phyloP scores from a whole-genome alignment of 23 red algal genomes.

The Gracilaria vermiculophylla region DNA sequence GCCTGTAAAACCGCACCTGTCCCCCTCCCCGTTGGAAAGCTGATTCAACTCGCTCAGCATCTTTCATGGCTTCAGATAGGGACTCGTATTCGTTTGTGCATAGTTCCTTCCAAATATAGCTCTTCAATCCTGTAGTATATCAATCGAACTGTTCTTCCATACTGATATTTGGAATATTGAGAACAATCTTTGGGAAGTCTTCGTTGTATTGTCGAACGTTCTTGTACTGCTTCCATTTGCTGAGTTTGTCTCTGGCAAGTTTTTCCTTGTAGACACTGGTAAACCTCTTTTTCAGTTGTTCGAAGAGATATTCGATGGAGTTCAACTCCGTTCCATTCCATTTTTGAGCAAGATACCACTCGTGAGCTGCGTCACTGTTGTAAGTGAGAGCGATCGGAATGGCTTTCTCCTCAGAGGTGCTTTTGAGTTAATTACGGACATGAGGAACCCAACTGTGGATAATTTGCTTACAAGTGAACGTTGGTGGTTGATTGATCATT shows the following conservation, averaged over 20 bases:
- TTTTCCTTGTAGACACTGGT: conserved; percentile 25
- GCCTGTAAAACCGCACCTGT: no score
- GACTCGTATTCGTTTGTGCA: no score
- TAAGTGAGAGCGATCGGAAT: not conserved
- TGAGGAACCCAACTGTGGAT: conserved; percentile 3
- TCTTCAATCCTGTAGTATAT: not conserved
- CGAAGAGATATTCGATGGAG: not conserved
- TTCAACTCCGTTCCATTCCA: not conserved
- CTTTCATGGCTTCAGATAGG: no score
- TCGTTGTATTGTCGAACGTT: not conserved
- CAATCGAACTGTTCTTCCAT: conserved; percentile 5
- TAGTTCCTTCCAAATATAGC: no score
- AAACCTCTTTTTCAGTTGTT: not conserved
- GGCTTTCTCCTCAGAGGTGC: not conserved
- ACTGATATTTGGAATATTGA: conserved; percentile 17
- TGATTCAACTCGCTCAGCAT: no score
- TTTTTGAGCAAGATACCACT: conserved; percentile 21
- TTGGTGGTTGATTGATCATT: not conserved
- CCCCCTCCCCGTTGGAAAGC: no score
- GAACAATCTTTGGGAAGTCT: not conserved
- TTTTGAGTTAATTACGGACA: not conserved
- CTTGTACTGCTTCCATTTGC: not conserved
- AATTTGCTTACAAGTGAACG: not conserved
- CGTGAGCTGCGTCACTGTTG: not conserved
- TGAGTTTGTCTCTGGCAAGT: not conserved